phyloP scores from a whole-genome alignment of 129 eudicot species.

The Chrysanthemum seticuspe region DNA sequence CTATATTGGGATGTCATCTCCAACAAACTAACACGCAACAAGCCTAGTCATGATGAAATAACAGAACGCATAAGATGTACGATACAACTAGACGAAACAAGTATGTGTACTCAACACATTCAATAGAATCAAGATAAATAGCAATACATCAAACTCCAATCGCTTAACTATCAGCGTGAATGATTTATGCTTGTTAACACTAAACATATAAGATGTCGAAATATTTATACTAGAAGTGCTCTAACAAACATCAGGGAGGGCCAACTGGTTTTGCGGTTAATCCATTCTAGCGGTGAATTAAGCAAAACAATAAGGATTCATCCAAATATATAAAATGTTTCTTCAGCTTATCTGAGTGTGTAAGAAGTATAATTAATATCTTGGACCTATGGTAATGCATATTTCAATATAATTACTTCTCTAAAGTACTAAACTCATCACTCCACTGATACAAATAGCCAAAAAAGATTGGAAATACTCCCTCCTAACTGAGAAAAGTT shows the following conservation, averaged over 20 bases:
- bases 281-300: background rate
- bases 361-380: background rate
- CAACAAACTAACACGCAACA: background rate
- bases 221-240: background rate
- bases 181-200: constrained; percentile 1
- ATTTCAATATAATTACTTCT: background rate
- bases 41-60: background rate
- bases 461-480: background rate
- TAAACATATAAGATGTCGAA: background rate
- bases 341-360: background rate
- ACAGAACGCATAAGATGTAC: background rate
- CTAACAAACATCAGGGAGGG: background rate
- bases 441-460: background rate
- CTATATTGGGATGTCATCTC: background rate
- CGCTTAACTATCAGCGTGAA: background rate
- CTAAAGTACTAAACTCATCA: background rate
- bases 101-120: background rate
- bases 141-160: background rate
- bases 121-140: background rate
- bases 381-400: background rate
- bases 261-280: background rate
- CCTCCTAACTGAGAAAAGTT: background rate
- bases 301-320: background rate
- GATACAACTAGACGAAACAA: background rate
- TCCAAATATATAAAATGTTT: background rate